Conservation (phyloP, 805 yeast species). For the Torulaspora microellipsoides region DNA sequence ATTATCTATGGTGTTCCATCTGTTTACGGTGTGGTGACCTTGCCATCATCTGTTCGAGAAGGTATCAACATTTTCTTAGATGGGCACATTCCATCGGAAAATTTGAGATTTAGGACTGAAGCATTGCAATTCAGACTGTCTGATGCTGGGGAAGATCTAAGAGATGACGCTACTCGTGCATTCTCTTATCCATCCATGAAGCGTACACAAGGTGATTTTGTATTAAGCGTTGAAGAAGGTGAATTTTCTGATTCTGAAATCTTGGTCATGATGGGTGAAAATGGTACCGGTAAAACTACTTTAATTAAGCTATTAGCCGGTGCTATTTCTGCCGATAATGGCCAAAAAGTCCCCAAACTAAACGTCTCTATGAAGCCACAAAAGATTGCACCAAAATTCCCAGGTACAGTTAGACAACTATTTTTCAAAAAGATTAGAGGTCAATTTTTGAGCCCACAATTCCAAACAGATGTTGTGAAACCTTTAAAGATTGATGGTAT, state of each 20-base stretch:
- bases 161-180: slow-evolving; percentile 73
- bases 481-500: slow-evolving; percentile 91
- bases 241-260: slow-evolving; percentile 95
- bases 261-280: slow-evolving; percentile 99
- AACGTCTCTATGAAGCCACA: slow-evolving; percentile 98
- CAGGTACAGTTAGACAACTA: slow-evolving; percentile 97
- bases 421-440: slow-evolving; percentile 96
- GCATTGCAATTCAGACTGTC: slow-evolving; percentile 88
- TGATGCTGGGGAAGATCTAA: slow-evolving; percentile 77
- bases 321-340: slow-evolving; percentile 80
- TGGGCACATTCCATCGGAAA: slow-evolving; percentile 96
- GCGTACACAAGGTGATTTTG: slow-evolving; percentile 96
- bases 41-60: slow-evolving; percentile 96
- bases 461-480: slow-evolving; percentile 96
- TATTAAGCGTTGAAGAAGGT: slow-evolving; percentile 74
- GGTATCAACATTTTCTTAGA: slow-evolving; percentile 98
- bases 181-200: slow-evolving; percentile 75
- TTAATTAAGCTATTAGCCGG: slow-evolving; percentile 95
- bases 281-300: slow-evolving; percentile 99
- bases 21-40: slow-evolving; percentile 96
- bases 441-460: slow-evolving; percentile 90
- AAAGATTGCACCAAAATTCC: slow-evolving; percentile 97
- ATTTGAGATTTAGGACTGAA: slow-evolving; percentile 94
- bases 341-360: slow-evolving; percentile 78
- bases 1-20: slow-evolving; percentile 97